A percentile compares a stretch with the other conserved stretches of the same genome.
phyloP scores from a whole-genome alignment of 148 eudicot species.

The Simmondsia chinensis region DNA sequence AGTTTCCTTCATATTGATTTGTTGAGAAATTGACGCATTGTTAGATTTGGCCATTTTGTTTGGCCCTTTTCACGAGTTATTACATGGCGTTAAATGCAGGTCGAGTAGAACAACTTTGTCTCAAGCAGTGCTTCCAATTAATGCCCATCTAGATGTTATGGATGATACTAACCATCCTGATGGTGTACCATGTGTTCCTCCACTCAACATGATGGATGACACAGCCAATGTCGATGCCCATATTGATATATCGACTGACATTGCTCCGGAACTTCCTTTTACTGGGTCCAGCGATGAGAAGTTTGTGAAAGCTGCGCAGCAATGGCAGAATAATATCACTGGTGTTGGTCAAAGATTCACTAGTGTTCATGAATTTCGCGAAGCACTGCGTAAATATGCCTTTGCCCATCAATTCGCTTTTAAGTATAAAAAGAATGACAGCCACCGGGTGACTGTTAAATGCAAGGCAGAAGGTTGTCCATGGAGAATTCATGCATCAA shows the following conservation, averaged over 20 bases:
- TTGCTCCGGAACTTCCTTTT: conserved; percentile 21
- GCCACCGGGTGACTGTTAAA: conserved; percentile 92
- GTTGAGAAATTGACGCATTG: conserved; percentile 4
- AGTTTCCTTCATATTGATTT: conserved; percentile 14
- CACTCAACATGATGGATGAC: conserved; percentile 44
- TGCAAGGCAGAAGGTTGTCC: conserved; percentile 94
- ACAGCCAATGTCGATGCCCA: conserved; percentile 26
- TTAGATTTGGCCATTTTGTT: conserved; percentile 1
- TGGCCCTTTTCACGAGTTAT: conserved; percentile 8
- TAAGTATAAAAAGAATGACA: conserved; percentile 85
- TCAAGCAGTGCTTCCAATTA: conserved; percentile 48
- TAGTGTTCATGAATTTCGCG: conserved; percentile 80
- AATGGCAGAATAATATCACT: conserved; percentile 80
- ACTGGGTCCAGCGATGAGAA: conserved; percentile 52
- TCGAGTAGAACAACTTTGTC: conserved; percentile 83
- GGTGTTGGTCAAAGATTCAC: conserved; percentile 96
- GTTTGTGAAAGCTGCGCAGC: conserved; percentile 60
- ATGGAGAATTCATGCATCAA: conserved; percentile 98
- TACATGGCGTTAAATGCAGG: conserved; percentile 37
- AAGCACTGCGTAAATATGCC: conserved; percentile 77
- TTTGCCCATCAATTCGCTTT: conserved; percentile 89
- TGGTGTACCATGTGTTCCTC: conserved; percentile 41
- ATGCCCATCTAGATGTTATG: conserved; percentile 41
- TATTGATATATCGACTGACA: conserved; percentile 34
- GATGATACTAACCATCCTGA: conserved; percentile 46